Conservation (phyloP, 441 rosid genomes). For the Daphne laureola region DNA sequence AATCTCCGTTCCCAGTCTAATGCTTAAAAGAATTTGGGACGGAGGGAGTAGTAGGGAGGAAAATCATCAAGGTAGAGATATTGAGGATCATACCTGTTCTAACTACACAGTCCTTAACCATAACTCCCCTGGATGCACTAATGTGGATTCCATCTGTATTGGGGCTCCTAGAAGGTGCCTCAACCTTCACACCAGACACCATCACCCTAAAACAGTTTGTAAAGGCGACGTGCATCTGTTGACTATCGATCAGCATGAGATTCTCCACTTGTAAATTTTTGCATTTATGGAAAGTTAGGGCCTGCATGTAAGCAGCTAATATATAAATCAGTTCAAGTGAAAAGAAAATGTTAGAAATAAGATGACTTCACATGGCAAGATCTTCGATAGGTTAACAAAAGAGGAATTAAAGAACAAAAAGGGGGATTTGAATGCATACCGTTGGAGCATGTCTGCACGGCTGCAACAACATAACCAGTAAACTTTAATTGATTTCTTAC, state of each 20-base stretch:
- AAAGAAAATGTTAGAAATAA: neutral
- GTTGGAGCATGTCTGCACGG: constrained; percentile 89
- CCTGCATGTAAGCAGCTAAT: constrained; percentile 35
- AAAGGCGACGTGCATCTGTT: constrained; percentile 81
- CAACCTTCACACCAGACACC: constrained; percentile 35
- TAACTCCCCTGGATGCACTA: constrained; percentile 60
- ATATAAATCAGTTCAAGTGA: constrained; percentile 8
- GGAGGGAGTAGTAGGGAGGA: no score
- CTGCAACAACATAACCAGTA: constrained; percentile 39
- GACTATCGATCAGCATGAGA: constrained; percentile 50
- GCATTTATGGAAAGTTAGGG: constrained; percentile 78
- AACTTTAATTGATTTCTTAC: constrained; percentile 15
- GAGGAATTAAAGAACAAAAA: constrained; percentile 15
- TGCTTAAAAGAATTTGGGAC: no score
- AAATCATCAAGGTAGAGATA: neutral
- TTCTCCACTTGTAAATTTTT: constrained; percentile 56
- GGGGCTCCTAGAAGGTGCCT: constrained; percentile 76
- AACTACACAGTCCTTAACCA: constrained; percentile 41
- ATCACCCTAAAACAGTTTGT: constrained; percentile 57
- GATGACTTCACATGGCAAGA: neutral
- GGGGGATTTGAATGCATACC: constrained; percentile 36
- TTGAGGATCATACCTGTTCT: constrained; percentile 46
- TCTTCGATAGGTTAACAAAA: neutral
- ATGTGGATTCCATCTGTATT: constrained; percentile 92
- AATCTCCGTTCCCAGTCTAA: no score